Evolutionary conservation across 306 rosid genomes (phyloP).

Genomic region (Vicia villosa): DNA sequence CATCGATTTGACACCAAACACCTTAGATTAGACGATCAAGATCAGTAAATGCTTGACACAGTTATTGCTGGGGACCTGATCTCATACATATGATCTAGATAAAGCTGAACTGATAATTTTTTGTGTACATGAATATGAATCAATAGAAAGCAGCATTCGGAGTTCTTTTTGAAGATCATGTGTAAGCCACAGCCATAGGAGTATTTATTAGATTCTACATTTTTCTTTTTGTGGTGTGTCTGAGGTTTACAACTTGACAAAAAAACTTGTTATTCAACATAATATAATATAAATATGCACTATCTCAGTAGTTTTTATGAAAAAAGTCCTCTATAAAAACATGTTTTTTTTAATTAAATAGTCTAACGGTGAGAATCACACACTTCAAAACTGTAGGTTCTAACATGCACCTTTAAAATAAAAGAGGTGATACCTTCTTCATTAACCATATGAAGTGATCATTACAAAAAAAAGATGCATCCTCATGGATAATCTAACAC

Average conservation of each 20-base stretch:
- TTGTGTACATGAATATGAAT: neutral
- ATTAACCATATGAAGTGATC: conserved; percentile 1
- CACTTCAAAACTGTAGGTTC: too few species aligned
- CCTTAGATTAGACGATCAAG: neutral
- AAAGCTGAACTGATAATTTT: neutral
- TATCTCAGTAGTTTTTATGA: too few species aligned
- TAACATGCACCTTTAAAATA: neutral
- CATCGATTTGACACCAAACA: neutral
- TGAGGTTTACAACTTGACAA: neutral
- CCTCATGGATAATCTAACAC: neutral
- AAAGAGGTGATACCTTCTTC: neutral
- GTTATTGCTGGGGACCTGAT: neutral
- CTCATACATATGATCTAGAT: neutral
- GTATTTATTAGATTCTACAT: neutral
- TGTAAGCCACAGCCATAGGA: neutral
- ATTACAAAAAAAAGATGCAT: conserved; percentile 4
- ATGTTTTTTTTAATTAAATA: too few species aligned
- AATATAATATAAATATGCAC: too few species aligned
- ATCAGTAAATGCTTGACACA: neutral
- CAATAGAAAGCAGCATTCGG: neutral
- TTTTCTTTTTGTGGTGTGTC: neutral
- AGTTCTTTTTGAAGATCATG: neutral
- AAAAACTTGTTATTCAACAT: too few species aligned
- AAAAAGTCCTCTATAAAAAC: too few species aligned
- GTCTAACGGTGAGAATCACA: too few species aligned